Conservation (phyloP, 495 filamentous ascomycete genomes). For the Choiromyces venosus region DNA sequence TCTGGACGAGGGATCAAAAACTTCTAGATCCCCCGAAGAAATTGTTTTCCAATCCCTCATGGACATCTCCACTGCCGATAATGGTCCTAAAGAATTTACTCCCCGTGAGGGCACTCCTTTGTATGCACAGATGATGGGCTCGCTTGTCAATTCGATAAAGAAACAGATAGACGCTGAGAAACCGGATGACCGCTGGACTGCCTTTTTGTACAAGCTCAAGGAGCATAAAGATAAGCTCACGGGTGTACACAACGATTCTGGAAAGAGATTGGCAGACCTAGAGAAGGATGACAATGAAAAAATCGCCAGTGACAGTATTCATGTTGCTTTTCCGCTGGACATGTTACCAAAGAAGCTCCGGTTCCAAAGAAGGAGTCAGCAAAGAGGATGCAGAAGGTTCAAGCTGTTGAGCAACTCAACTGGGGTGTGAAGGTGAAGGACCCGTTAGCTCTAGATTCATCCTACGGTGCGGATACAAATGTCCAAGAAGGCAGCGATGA, state of each 20-base stretch:
- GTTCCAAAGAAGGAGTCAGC: no score
- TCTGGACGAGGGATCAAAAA: constrained; percentile 52
- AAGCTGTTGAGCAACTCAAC: no score
- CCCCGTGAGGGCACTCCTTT: no score
- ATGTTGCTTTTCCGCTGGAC: constrained; percentile 52
- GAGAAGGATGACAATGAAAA: constrained; percentile 74
- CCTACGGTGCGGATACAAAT: constrained; percentile 57
- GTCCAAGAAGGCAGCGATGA: constrained; percentile 51
- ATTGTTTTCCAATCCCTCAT: constrained; percentile 81
- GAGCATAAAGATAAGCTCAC: no score
- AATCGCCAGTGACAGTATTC: constrained; percentile 86
- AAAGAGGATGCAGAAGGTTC: no score
- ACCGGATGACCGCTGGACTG: constrained; percentile 56
- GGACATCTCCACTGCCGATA: constrained; percentile 65
- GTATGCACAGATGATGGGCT: constrained; percentile 97
- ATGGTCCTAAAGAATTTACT: no score
- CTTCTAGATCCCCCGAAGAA: constrained; percentile 65
- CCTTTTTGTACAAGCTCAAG: constrained; percentile 67
- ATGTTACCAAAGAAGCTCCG: no score
- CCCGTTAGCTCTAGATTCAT: constrained; percentile 33
- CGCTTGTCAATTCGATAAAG: constrained; percentile 87
- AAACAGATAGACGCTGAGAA: constrained; percentile 69
- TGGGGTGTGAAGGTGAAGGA: constrained; percentile 46
- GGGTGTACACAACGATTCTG: no score
- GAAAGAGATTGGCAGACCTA: no score